A percentile compares a stretch with the other conserved stretches of the same genome.
Evolutionary conservation across 2,329 filamentous ascomycete species (phyloP).

Genomic region (Colletotrichum sublineola): DNA sequence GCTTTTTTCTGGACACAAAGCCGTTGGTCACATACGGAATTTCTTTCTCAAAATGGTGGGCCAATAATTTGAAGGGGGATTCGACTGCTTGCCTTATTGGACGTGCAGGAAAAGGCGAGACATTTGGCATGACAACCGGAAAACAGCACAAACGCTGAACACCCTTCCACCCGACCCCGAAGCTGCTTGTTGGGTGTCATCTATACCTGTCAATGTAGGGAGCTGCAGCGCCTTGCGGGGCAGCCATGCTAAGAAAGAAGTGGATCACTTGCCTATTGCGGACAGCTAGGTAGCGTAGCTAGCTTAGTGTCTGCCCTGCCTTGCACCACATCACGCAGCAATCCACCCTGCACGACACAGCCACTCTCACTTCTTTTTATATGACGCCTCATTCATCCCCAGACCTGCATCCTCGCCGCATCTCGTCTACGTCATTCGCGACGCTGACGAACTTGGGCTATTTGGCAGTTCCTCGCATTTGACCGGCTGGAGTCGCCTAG

Average conservation of each 20-base stretch:
- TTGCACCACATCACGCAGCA: not conserved
- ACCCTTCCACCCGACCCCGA: not conserved
- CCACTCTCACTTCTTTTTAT: slow-evolving; percentile 29
- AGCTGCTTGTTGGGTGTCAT: not conserved
- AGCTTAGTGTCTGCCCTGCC: not conserved
- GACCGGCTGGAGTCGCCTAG: not conserved
- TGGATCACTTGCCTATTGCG: slow-evolving; percentile 25
- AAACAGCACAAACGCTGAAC: not conserved
- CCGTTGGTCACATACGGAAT: not conserved
- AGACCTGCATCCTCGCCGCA: slow-evolving; percentile 9
- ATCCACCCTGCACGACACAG: slow-evolving; percentile 11
- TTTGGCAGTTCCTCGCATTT: not conserved
- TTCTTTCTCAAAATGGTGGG: not conserved
- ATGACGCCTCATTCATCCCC: slow-evolving; percentile 12
- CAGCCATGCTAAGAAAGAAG: not conserved
- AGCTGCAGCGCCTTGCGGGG: slow-evolving; percentile 17
- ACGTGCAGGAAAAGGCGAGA: no score
- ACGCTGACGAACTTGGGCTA: not conserved
- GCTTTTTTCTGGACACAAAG: slow-evolving; percentile 2
- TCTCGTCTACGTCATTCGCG: slow-evolving; percentile 9
- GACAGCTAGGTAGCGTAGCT: slow-evolving; percentile 15
- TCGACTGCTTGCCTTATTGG: not conserved
- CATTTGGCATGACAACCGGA: not conserved
- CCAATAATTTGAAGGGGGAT: not conserved
- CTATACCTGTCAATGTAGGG: not conserved